These are phyloP conservation scores for Fabrea salina DNA, from an alignment of 169 alveolate species.

Conservation along the genomic window DNA sequence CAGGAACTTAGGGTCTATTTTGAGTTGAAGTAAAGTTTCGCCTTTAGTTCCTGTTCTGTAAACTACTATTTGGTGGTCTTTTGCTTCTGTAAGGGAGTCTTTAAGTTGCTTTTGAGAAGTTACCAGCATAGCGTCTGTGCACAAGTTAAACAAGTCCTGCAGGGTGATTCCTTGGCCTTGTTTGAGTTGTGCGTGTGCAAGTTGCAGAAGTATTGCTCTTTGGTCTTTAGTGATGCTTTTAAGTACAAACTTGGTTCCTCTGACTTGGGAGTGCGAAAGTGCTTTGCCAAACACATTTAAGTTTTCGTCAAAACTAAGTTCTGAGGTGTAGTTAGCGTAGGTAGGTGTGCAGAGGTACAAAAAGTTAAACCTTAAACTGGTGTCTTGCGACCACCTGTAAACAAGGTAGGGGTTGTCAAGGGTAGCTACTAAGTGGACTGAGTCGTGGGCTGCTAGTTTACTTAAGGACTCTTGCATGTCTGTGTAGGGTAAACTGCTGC, in stretches of 20 bases:
- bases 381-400: constrained; percentile 7
- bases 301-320: background rate
- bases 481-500: background rate
- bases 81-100: constrained; percentile 14
- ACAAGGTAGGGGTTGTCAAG: constrained; percentile 4
- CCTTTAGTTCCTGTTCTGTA: constrained; percentile 2
- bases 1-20: background rate
- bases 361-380: background rate
- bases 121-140: background rate
- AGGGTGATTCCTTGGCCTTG: constrained; percentile 1
- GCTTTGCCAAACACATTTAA: background rate
- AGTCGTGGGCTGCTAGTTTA: background rate
- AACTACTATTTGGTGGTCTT: constrained; percentile 21
- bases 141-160: background rate
- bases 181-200: background rate
- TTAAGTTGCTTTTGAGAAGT: background rate
- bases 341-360: background rate
- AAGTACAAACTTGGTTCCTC: background rate
- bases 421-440: background rate
- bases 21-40: background rate
- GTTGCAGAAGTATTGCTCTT: background rate
- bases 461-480: constrained; percentile 11
- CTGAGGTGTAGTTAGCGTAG: background rate
- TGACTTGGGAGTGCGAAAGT: background rate
- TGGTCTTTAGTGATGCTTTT: background rate